Evolutionary conservation across 441 rosid species (phyloP).

Genomic region (Pelargonium fulgidum): DNA sequence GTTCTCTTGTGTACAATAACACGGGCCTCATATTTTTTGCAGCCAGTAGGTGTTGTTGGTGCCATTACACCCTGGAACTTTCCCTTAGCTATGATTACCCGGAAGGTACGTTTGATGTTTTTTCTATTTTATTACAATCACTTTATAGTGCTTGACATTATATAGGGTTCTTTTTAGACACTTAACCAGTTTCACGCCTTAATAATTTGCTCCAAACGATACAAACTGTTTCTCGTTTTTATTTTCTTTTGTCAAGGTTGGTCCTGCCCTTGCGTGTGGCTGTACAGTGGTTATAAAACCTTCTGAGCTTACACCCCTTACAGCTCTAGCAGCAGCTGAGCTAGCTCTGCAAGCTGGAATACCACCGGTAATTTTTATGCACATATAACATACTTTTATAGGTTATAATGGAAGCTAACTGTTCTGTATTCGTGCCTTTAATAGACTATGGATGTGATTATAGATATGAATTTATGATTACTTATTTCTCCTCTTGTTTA

Average conservation of each 20-base stretch:
- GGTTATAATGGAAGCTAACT: constrained; percentile 1
- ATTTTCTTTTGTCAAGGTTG: constrained; percentile 48
- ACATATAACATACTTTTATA: background rate
- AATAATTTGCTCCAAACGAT: constrained; percentile 19
- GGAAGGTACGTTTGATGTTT: constrained; percentile 55
- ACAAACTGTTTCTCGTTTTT: constrained; percentile 6
- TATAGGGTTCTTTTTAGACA: constrained; percentile 8
- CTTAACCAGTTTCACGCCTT: too few relatives aligned
- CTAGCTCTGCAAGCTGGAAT: constrained; percentile 97
- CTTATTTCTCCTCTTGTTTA: background rate
- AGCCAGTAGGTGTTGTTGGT: constrained; percentile 98
- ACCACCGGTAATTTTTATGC: constrained; percentile 63
- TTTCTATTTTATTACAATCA: constrained; percentile 13
- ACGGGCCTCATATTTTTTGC: constrained; percentile 25
- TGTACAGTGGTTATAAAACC: constrained; percentile 97
- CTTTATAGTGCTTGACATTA: constrained; percentile 12
- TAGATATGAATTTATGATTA: background rate
- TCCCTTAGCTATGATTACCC: constrained; percentile 96
- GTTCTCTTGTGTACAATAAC: background rate
- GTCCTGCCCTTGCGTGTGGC: constrained; percentile 98
- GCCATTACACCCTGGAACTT: constrained; percentile 97
- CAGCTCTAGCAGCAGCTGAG: constrained; percentile 93
- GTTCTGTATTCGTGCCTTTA: background rate
- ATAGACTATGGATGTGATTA: background rate
- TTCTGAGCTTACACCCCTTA: constrained; percentile 90